phyloP scores from a whole-genome alignment of 106 monocot species.

The Dendrobium huoshanense region DNA sequence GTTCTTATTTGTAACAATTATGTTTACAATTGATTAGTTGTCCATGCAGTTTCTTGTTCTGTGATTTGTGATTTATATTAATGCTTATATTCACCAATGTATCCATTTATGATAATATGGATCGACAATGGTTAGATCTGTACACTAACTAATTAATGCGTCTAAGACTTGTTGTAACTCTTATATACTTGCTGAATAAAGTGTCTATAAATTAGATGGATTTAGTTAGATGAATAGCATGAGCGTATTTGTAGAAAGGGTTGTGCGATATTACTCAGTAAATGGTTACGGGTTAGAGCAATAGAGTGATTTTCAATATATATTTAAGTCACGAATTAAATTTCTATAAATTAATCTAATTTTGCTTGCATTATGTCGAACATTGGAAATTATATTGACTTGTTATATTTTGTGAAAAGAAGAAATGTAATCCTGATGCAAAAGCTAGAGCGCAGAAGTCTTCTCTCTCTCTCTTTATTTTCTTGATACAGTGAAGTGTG shows the following conservation, averaged over 20 bases:
- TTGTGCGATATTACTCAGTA: too few species aligned
- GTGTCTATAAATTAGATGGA: too few species aligned
- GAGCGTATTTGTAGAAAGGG: too few species aligned
- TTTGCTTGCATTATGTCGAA: too few species aligned
- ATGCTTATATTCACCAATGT: not conserved
- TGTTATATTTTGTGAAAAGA: not conserved
- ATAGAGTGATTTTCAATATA: too few species aligned
- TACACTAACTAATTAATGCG: not conserved
- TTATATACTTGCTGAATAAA: too few species aligned
- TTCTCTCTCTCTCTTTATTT: not conserved
- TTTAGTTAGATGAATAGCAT: too few species aligned
- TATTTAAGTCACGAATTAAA: too few species aligned
- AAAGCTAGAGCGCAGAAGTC: not conserved
- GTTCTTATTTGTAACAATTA: not conserved
- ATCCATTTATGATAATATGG: not conserved
- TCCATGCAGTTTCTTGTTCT: not conserved
- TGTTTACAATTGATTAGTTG: not conserved
- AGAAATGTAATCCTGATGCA: not conserved
- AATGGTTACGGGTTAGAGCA: too few species aligned
- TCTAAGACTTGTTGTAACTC: not conserved
- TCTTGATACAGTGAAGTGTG: not conserved
- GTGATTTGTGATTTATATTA: not conserved
- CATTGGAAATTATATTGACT: too few species aligned
- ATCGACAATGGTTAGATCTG: not conserved
- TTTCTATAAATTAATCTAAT: too few species aligned